Evolutionary conservation across 2,329 filamentous ascomycete species (phyloP), one percentile per base, ranked within the genome.

Genomic region (Hymenoscyphus infarciens): DNA sequence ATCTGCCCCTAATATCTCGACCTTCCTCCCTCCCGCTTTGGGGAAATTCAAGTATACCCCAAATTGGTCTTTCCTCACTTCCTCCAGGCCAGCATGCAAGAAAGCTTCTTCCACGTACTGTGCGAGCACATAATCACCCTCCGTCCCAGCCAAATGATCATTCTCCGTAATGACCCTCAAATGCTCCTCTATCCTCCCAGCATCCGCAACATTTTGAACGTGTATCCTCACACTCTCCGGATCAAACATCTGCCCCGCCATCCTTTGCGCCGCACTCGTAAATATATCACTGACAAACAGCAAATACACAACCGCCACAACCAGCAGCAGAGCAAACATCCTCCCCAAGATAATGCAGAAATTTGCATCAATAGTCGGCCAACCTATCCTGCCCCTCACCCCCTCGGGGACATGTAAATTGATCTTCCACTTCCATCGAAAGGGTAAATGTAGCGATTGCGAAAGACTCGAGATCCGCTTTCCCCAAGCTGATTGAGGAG

Each of bases 11-110:
- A 97, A 79, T 58, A 99, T 90, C 65, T 93, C 87, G 45, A 99
- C 88, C 63, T 87, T 84, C 57, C 95, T 83, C 13, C 94, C 95
- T 64, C 85, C 88, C 31, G 83, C 78, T 66, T 82, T 89, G 0
- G 95, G 92, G 74, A 96, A 99, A 76, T 98, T 98, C 71, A 98
- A 79, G 74, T 97, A 98, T 16, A 96, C 93, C 70, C 89, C 83
- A 75, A 91, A 96, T 73, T 92, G 85, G 70, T 96, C 89, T 71
- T 92, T 82, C 57, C 81, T 78, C 29, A 96, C 87, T 62, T 88
- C 81, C 69, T 97, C 92, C 72, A 99, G 81, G 3, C 85, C 84
- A 55, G 88, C 87, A 58, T 82, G 82, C 68, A 79, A 78, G 76
- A 97, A 97, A 74, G 89, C 84, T 71, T 86, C 87, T 75, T 93